These are phyloP conservation scores for Chlorella sp. DNA, from an alignment of 139 green algal species.

Conservation along the genomic window DNA sequence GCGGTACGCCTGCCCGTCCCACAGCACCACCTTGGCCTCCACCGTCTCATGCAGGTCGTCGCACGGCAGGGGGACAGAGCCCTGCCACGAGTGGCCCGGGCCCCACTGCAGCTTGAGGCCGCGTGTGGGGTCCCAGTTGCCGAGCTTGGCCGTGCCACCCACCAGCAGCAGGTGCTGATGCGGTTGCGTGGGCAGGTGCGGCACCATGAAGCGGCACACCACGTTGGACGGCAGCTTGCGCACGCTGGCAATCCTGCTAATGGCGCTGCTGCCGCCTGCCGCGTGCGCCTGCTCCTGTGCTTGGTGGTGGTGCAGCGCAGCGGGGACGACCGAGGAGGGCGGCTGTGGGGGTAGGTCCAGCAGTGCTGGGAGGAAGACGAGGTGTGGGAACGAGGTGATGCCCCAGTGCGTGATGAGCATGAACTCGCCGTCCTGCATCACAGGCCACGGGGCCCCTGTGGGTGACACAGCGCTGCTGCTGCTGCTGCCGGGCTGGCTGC, in stretches of 20 bases:
- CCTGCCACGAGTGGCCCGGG: conserved; percentile 12
- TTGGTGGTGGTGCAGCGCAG: neutral
- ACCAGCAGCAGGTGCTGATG: conserved; percentile 34
- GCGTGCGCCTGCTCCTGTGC: neutral
- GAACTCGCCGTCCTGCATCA: conserved; percentile 9
- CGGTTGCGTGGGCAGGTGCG: conserved; percentile 19
- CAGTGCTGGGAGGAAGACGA: neutral
- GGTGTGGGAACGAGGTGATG: neutral
- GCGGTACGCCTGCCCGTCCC: neutral
- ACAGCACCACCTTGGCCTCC: conserved; percentile 10
- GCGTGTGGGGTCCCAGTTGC: conserved; percentile 13
- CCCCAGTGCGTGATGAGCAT: conserved; percentile 2
- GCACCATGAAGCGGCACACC: conserved; percentile 25
- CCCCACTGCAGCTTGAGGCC: conserved; percentile 15
- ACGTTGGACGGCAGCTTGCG: neutral
- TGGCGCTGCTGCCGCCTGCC: neutral
- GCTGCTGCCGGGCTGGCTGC: neutral
- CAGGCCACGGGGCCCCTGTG: neutral
- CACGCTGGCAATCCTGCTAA: neutral
- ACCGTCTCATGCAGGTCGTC: conserved; percentile 1
- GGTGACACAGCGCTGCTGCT: no score
- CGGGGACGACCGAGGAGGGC: neutral
- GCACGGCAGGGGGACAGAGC: neutral
- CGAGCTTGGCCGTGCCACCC: conserved; percentile 16
- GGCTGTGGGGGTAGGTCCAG: neutral